Percentiles rank a stretch among this genome's conserved stretches.
Conservation (phyloP, 2,329 filamentous ascomycete genomes). For the Exophiala sp. region DNA sequence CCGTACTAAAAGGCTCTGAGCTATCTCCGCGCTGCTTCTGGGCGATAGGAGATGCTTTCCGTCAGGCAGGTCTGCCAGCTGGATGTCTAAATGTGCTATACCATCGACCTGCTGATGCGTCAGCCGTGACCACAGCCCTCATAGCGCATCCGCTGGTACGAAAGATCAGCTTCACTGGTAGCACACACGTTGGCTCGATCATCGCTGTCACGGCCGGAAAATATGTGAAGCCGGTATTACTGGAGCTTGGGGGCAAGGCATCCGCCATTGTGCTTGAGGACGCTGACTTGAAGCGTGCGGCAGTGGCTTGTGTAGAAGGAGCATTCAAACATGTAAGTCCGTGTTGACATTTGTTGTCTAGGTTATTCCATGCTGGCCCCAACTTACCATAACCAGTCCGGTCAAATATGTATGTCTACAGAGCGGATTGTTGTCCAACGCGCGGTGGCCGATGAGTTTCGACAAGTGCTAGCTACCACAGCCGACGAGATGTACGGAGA, state of each 20-base stretch:
- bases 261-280: conserved; percentile 72
- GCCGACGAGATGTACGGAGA: conserved; percentile 16
- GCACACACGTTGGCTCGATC: conserved; percentile 63
- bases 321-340: conserved; percentile 12
- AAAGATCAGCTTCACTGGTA: conserved; percentile 76
- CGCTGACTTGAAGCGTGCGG: conserved; percentile 67
- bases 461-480: conserved; percentile 49
- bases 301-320: conserved; percentile 32
- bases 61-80: conserved; percentile 67
- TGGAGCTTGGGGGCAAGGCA: conserved; percentile 80
- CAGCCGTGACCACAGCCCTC: conserved; percentile 59
- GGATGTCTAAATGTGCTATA: conserved; percentile 69
- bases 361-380: too few relatives aligned
- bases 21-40: conserved; percentile 57
- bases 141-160: conserved; percentile 62
- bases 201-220: conserved; percentile 64
- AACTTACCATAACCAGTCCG: too few relatives aligned
- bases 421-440: conserved; percentile 64
- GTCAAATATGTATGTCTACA: conserved; percentile 82
- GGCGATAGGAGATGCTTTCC: conserved; percentile 57
- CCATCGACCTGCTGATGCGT: conserved; percentile 54
- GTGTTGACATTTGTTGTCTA: too few relatives aligned
- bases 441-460: conserved; percentile 19
- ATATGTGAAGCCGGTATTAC: conserved; percentile 68
- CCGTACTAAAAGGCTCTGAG: conserved; percentile 66